phyloP scores from a whole-genome alignment of 768 basidiomycete species.

The Tulasnella sp. region DNA sequence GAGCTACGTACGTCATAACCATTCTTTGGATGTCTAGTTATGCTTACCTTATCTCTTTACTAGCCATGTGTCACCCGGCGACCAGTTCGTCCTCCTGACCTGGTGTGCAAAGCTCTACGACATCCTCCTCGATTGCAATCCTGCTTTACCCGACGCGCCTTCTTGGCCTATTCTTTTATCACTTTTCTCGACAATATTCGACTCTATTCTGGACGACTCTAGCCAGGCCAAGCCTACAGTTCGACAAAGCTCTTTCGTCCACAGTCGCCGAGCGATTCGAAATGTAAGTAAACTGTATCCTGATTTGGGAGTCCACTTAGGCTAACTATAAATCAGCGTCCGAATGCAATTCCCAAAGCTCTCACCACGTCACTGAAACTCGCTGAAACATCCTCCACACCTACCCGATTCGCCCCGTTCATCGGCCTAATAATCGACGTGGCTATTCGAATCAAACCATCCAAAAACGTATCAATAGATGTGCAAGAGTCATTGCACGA shows the following conservation, averaged over 20 bases:
- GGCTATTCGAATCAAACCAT: slow-evolving; percentile 45
- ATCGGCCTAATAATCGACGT: slow-evolving; percentile 64
- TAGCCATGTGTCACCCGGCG: slow-evolving; percentile 36
- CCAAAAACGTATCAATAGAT: background rate
- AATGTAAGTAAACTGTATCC: background rate
- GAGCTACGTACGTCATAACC: slow-evolving; percentile 36
- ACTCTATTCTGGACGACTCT: slow-evolving; percentile 43
- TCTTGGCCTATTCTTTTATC: slow-evolving; percentile 42
- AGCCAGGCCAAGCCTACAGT: slow-evolving; percentile 45
- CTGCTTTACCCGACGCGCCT: slow-evolving; percentile 35
- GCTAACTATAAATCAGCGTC: background rate
- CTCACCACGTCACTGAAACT: slow-evolving; percentile 43
- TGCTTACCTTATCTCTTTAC: background rate
- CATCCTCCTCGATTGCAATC: slow-evolving; percentile 35
- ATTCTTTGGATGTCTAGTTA: background rate
- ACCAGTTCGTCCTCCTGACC: slow-evolving; percentile 55
- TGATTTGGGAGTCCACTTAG: too few species aligned
- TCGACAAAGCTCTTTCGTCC: slow-evolving; percentile 47
- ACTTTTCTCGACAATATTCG: slow-evolving; percentile 49
- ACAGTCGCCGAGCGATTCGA: slow-evolving; percentile 54
- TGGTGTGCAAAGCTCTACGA: slow-evolving; percentile 60
- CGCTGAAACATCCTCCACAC: slow-evolving; percentile 38
- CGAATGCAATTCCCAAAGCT: slow-evolving; percentile 25
- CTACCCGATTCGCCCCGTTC: slow-evolving; percentile 37
- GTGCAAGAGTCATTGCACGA: background rate